Conservation (phyloP, 1,139 yeast genomes). For the Candida sanyaensis region DNA sequence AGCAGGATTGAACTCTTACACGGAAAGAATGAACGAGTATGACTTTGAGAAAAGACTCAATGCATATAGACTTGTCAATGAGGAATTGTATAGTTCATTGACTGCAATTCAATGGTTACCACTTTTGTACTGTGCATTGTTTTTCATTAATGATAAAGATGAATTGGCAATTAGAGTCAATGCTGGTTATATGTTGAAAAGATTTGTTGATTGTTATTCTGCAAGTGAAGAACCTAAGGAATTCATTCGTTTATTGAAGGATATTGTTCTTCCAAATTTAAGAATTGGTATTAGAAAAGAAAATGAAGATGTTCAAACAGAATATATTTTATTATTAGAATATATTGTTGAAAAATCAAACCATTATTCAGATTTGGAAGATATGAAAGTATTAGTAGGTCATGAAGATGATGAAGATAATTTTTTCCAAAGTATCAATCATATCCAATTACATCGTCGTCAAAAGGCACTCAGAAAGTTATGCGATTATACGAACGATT, state of each 20-base stretch:
- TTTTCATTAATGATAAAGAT: slow-evolving; percentile 71
- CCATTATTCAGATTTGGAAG: slow-evolving; percentile 58
- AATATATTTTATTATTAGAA: slow-evolving; percentile 66
- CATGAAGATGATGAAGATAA: slow-evolving; percentile 78
- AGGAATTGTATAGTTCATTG: slow-evolving; percentile 45
- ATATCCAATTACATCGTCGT: slow-evolving; percentile 84
- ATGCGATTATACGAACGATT: slow-evolving; percentile 34
- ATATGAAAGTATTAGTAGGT: slow-evolving; percentile 60
- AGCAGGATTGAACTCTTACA: slow-evolving; percentile 68
- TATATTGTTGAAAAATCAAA: slow-evolving; percentile 57
- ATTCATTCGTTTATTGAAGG: slow-evolving; percentile 50
- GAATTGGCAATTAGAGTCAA: slow-evolving; percentile 83
- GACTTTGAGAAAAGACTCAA: slow-evolving; percentile 76
- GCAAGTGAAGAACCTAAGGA: slow-evolving; percentile 29
- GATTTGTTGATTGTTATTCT: slow-evolving; percentile 64
- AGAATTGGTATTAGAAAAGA: slow-evolving; percentile 66
- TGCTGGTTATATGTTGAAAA: slow-evolving; percentile 64
- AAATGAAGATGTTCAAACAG: slow-evolving; percentile 67
- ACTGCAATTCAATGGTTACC: slow-evolving; percentile 77
- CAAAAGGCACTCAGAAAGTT: slow-evolving; percentile 77
- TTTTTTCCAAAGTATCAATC: slow-evolving; percentile 78
- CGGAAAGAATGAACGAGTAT: slow-evolving; percentile 68
- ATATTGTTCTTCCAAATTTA: slow-evolving; percentile 63
- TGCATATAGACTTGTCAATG: slow-evolving; percentile 69
- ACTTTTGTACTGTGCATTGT: slow-evolving; percentile 65